Conservation (phyloP, 371 early-diverging fungal species). For the Dichotomocladium elegans region DNA sequence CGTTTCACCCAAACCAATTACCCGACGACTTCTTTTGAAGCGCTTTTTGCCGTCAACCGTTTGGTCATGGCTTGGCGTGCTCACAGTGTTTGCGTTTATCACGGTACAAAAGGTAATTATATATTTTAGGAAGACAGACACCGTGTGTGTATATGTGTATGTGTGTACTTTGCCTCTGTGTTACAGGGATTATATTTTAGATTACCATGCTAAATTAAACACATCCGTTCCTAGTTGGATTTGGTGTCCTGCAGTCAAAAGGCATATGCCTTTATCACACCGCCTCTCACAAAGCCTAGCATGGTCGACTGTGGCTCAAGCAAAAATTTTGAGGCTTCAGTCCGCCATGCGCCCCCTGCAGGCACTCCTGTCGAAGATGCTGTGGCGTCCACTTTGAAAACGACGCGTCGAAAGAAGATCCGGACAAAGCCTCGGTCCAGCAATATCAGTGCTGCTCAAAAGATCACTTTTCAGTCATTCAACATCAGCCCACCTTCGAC, state of each 20-base stretch:
- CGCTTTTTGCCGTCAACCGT: neutral
- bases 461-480: no score
- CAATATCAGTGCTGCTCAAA: no score
- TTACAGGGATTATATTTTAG: neutral
- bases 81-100: slow-evolving; percentile 3
- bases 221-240: neutral
- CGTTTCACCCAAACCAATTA: slow-evolving; percentile 5
- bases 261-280: neutral
- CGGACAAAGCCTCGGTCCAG: no score
- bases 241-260: slow-evolving; percentile 1
- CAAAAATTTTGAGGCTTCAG: no score
- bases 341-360: no score
- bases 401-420: no score
- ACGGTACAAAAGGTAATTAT: slow-evolving; percentile 6
- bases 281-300: neutral
- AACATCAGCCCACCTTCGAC: no score
- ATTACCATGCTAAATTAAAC: neutral
- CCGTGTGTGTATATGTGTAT: no score
- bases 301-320: neutral
- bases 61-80: slow-evolving; percentile 1
- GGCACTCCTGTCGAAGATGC: no score
- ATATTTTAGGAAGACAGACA: neutral
- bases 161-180: no score
- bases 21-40: slow-evolving; percentile 1
- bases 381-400: no score